Evolutionary conservation across 768 basidiomycete genomes (phyloP).

Genomic region (Kwoniella heveanensis): DNA sequence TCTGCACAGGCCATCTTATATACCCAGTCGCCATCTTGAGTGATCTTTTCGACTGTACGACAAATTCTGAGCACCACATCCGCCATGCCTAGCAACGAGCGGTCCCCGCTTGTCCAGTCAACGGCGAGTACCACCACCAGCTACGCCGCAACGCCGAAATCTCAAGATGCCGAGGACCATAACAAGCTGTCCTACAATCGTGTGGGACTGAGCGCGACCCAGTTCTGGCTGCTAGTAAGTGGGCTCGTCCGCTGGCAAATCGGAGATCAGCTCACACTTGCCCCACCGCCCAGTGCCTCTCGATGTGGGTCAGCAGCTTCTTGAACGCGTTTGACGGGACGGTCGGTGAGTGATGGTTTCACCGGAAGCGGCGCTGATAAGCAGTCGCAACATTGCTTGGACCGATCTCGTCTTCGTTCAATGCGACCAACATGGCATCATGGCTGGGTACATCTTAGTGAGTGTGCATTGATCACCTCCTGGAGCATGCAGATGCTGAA

Average conservation of each 20-base stretch:
- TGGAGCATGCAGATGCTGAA: background rate
- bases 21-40: no score
- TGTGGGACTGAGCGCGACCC: conserved; percentile 32
- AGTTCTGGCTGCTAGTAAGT: conserved; percentile 37
- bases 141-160: background rate
- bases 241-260: background rate
- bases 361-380: background rate
- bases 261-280: background rate
- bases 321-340: conserved; percentile 41
- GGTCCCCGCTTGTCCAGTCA: background rate
- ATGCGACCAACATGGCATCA: conserved; percentile 46
- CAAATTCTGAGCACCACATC: background rate
- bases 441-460: conserved; percentile 53
- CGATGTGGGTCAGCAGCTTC: conserved; percentile 40
- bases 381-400: conserved; percentile 39
- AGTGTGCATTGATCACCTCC: background rate
- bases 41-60: no score
- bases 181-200: conserved; percentile 37
- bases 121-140: background rate
- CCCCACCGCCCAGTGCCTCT: conserved; percentile 16
- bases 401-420: conserved; percentile 39
- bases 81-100: background rate
- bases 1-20: no score
- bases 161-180: background rate
- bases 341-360: conserved; percentile 19